These are phyloP conservation scores for Magnolia kwangsiensis DNA, from an alignment of 164 flowering plant genomes.

Conservation along the genomic window DNA sequence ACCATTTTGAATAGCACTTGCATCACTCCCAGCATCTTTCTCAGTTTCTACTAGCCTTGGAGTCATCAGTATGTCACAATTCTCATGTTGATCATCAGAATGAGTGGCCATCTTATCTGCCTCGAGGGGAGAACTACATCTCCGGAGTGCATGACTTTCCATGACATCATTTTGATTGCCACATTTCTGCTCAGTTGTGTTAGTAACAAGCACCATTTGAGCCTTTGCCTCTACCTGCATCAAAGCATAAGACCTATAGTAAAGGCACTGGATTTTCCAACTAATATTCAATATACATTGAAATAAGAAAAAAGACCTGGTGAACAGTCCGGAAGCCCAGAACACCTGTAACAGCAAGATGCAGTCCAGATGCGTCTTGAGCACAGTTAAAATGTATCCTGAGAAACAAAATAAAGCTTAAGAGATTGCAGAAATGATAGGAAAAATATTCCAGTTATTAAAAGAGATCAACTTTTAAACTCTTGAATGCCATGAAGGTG, in stretches of 20 bases:
- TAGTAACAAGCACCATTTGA: slow-evolving; percentile 66
- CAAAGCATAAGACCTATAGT: slow-evolving; percentile 6
- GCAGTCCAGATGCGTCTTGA: slow-evolving; percentile 55
- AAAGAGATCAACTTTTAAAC: not conserved
- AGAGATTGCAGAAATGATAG: not conserved
- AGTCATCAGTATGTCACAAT: slow-evolving; percentile 62
- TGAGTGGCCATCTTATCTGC: slow-evolving; percentile 18
- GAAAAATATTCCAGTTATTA: not conserved
- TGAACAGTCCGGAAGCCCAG: slow-evolving; percentile 81
- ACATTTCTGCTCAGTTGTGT: slow-evolving; percentile 22
- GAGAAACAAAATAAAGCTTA: slow-evolving; percentile 10
- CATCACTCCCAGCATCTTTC: slow-evolving; percentile 19
- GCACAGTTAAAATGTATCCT: slow-evolving; percentile 61
- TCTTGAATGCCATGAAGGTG: not conserved
- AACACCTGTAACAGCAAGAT: slow-evolving; percentile 70
- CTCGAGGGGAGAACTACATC: slow-evolving; percentile 16
- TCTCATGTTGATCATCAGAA: slow-evolving; percentile 31
- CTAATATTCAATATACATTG: not conserved
- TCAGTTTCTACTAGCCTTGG: slow-evolving; percentile 58
- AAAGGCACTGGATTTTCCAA: not conserved
- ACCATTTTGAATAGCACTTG: slow-evolving; percentile 16
- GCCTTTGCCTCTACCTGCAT: slow-evolving; percentile 72
- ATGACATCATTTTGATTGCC: slow-evolving; percentile 10
- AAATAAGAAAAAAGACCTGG: slow-evolving; percentile 48
- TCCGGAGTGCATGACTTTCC: slow-evolving; percentile 11